A percentile compares a stretch with the other conserved stretches of the same genome.
Evolutionary conservation across 1,284 basidiomycete species (phyloP).

Genomic region (Sanghuangporus weigelae): DNA sequence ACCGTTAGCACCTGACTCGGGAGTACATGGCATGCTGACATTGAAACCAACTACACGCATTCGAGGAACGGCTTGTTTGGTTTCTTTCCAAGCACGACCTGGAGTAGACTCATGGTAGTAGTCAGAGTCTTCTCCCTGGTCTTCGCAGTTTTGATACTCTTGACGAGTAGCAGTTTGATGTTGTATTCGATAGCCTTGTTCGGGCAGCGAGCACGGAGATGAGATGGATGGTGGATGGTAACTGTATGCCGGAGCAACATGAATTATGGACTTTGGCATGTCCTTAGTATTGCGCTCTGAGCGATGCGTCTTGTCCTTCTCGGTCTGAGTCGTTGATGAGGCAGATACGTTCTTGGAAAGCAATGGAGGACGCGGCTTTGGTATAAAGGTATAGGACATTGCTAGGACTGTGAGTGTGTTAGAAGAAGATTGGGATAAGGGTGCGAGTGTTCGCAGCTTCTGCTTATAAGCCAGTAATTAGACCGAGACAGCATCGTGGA

Average conservation of each 20-base stretch:
- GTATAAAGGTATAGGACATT: background rate
- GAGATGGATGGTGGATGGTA: slow-evolving; percentile 22
- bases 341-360: background rate
- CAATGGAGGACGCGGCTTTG: background rate
- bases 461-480: background rate
- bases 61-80: background rate
- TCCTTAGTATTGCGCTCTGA: slow-evolving; percentile 17
- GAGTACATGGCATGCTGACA: background rate
- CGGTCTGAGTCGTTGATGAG: background rate
- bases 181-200: slow-evolving; percentile 20
- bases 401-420: background rate
- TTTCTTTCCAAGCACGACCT: slow-evolving; percentile 5
- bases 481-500: background rate
- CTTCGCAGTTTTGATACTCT: background rate
- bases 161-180: slow-evolving; percentile 7
- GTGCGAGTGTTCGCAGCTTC: background rate
- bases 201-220: slow-evolving; percentile 24
- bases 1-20: background rate
- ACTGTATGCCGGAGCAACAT: slow-evolving; percentile 22
- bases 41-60: slow-evolving; percentile 5
- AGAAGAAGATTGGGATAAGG: background rate
- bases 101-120: slow-evolving; percentile 4
- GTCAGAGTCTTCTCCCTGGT: background rate
- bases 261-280: slow-evolving; percentile 18
- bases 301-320: slow-evolving; percentile 17